Evolutionary conservation across 768 basidiomycete genomes (phyloP).

Genomic region (Auricularia heimuer): DNA sequence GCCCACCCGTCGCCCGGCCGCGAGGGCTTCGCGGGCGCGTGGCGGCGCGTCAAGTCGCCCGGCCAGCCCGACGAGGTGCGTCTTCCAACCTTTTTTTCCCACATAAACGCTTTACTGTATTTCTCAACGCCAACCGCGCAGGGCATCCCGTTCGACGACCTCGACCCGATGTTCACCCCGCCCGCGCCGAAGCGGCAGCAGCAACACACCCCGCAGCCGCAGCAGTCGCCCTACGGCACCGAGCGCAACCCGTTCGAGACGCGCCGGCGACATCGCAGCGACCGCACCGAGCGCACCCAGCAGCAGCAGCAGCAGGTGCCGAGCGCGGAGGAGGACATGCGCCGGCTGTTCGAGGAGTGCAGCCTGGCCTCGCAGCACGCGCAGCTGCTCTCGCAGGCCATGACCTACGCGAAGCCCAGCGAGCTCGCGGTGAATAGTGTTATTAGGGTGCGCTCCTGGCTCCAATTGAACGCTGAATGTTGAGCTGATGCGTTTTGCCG

Average conservation of each 20-base stretch:
- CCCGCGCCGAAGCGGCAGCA: conserved; percentile 34
- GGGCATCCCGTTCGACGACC: conserved; percentile 69
- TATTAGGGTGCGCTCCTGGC: conserved; percentile 43
- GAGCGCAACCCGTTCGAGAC: conserved; percentile 13
- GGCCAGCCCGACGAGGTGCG: conserved; percentile 74
- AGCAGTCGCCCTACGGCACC: conserved; percentile 5
- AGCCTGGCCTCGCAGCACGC: conserved; percentile 79
- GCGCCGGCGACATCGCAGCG: conserved; percentile 5
- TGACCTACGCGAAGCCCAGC: conserved; percentile 60
- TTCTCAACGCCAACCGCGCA: conserved; percentile 16
- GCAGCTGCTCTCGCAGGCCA: conserved; percentile 55
- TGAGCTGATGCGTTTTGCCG: neutral
- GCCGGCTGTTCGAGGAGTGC: conserved; percentile 76
- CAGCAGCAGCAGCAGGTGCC: conserved; percentile 17
- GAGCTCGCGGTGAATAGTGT: conserved; percentile 52
- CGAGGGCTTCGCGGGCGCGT: conserved; percentile 59
- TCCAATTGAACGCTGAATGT: neutral
- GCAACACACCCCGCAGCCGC: conserved; percentile 11
- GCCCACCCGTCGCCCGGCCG: conserved; percentile 27
- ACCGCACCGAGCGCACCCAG: conserved; percentile 8
- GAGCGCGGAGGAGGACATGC: conserved; percentile 68
- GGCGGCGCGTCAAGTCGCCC: conserved; percentile 68
- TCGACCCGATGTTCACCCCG: conserved; percentile 74
- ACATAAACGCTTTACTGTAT: no score
- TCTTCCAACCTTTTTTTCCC: conserved; percentile 1